phyloP scores from a whole-genome alignment of 441 rosid genomes.

The Adansonia grandidieri region DNA sequence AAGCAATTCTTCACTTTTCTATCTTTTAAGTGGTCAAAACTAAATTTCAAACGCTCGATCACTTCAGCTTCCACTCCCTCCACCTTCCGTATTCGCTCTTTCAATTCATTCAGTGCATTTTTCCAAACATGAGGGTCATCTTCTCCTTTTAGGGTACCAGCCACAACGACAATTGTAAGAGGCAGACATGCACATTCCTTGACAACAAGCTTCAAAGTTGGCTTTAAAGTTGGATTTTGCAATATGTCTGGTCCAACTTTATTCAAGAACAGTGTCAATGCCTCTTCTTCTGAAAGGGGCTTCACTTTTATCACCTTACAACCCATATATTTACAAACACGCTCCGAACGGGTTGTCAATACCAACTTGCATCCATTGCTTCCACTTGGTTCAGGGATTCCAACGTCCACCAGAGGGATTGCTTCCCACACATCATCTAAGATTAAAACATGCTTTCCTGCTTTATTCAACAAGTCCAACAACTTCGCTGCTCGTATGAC shows the following conservation, averaged over 20 bases:
- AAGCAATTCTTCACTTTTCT: conserved; percentile 36
- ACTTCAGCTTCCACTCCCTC: not conserved
- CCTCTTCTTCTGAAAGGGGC: not conserved
- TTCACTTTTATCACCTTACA: not conserved
- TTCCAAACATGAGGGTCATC: not conserved
- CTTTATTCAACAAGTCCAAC: not conserved
- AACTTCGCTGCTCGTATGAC: not conserved
- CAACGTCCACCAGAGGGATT: not conserved
- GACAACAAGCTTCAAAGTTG: not conserved
- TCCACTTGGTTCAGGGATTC: not conserved
- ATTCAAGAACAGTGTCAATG: not conserved
- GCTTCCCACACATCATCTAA: not conserved
- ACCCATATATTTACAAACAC: not conserved
- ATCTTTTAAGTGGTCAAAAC: not conserved
- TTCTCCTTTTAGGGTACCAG: not conserved
- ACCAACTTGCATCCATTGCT: not conserved
- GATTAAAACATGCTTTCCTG: not conserved
- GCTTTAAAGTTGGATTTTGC: not conserved
- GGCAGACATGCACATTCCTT: not conserved
- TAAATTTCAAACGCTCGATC: not conserved
- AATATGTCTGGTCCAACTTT: not conserved
- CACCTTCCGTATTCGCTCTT: not conserved
- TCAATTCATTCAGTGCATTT: not conserved
- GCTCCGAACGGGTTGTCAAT: not conserved
- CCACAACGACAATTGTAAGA: not conserved